Conservation (phyloP, 805 yeast genomes). For the Kodamaea laetipori region DNA sequence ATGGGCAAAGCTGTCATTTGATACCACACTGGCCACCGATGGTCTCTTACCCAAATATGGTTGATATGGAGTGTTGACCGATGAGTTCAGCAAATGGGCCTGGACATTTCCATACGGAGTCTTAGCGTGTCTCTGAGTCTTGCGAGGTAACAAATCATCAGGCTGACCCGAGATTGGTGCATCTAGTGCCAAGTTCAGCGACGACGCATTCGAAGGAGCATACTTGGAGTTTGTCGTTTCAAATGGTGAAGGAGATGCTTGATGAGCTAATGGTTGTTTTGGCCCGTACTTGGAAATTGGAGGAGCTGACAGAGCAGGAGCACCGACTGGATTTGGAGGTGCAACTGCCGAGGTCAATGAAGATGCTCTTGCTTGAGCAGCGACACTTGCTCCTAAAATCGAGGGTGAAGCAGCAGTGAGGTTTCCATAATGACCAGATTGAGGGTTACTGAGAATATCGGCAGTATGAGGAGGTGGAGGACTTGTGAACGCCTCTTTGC, state of each 20-base stretch:
- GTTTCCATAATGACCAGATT: background rate
- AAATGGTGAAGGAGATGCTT: constrained; percentile 5
- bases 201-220: constrained; percentile 26
- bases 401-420: constrained; percentile 8
- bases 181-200: constrained; percentile 18
- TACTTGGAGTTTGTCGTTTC: constrained; percentile 16
- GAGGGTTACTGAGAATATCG: constrained; percentile 1
- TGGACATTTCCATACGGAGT: constrained; percentile 8
- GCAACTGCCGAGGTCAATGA: constrained; percentile 1
- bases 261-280: constrained; percentile 1
- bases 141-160: background rate
- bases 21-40: constrained; percentile 24
- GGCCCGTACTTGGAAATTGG: constrained; percentile 9
- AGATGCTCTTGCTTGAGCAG: constrained; percentile 15
- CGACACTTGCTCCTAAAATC: constrained; percentile 11
- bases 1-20: constrained; percentile 20
- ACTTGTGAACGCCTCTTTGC: background rate
- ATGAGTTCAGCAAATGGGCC: constrained; percentile 5
- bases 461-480: constrained; percentile 1
- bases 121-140: constrained; percentile 11
- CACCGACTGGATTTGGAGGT: constrained; percentile 7
- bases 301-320: constrained; percentile 12
- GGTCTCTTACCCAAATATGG: constrained; percentile 19
- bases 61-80: constrained; percentile 2
- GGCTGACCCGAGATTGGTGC: background rate